A percentile compares a stretch with the other conserved stretches of the same genome.
phyloP scores from a whole-genome alignment of 306 rosid genomes.

The Cyamopsis tetragonoloba region DNA sequence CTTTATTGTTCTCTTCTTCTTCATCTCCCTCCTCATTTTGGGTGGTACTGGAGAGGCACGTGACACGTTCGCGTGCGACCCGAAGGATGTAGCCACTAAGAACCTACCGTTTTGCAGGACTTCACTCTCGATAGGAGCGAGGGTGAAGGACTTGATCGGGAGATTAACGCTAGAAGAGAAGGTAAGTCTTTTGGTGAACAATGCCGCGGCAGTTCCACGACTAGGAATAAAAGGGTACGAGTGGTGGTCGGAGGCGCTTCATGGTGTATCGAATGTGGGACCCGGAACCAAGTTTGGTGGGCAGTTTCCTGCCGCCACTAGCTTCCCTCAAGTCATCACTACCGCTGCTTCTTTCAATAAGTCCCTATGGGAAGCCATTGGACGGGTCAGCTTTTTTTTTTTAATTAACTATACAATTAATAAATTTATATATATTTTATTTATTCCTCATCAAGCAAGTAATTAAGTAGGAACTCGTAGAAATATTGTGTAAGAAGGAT shows the following conservation, averaged over 20 bases:
- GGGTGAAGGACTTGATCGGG: slow-evolving; percentile 66
- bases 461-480: too few species aligned
- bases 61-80: slow-evolving; percentile 69
- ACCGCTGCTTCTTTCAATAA: slow-evolving; percentile 83
- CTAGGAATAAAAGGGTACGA: slow-evolving; percentile 74
- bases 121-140: slow-evolving; percentile 29
- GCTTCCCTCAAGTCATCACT: slow-evolving; percentile 89
- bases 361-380: slow-evolving; percentile 76
- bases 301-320: slow-evolving; percentile 68
- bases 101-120: slow-evolving; percentile 45
- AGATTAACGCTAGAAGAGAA: slow-evolving; percentile 69
- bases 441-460: too few species aligned
- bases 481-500: too few species aligned
- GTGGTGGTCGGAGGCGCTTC: slow-evolving; percentile 96
- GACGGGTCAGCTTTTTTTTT: slow-evolving; percentile 50
- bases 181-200: slow-evolving; percentile 54
- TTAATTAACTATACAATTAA: too few species aligned
- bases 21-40: not conserved
- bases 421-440: too few species aligned
- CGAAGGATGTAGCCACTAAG: slow-evolving; percentile 30
- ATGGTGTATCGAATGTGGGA: slow-evolving; percentile 84
- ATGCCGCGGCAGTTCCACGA: slow-evolving; percentile 60
- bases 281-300: slow-evolving; percentile 73
- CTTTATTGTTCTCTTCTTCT: not conserved
- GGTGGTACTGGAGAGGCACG: slow-evolving; percentile 36